Evolutionary conservation across 495 filamentous ascomycete genomes (phyloP).

Genomic region (Amniculicola lignicola): DNA sequence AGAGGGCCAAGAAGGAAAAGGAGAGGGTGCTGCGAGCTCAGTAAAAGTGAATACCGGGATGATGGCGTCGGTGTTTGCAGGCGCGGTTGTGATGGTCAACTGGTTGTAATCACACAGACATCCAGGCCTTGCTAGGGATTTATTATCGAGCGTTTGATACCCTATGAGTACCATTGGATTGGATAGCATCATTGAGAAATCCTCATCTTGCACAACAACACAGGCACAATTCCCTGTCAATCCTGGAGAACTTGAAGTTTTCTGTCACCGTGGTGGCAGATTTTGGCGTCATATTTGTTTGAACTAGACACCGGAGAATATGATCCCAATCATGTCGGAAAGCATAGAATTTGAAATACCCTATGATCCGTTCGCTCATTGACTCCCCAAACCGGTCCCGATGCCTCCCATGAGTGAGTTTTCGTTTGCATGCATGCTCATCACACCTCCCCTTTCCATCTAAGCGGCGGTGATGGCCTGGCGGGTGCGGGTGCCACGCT

Average conservation of each 20-base stretch:
- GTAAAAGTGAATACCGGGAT: background rate
- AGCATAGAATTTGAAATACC: slow-evolving; percentile 17
- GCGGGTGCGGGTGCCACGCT: slow-evolving; percentile 78
- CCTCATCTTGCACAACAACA: too few species aligned
- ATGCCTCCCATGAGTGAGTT: slow-evolving; percentile 1
- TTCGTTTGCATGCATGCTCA: too few species aligned
- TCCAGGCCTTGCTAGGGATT: too few species aligned
- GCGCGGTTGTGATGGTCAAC: background rate
- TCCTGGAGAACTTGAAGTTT: background rate
- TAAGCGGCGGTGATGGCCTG: slow-evolving; percentile 79
- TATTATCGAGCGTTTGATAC: too few species aligned
- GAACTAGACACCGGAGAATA: slow-evolving; percentile 26
- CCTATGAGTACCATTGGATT: too few species aligned
- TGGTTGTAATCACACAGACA: background rate
- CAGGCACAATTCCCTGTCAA: too few species aligned
- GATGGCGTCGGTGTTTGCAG: slow-evolving; percentile 1
- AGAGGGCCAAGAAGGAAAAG: slow-evolving; percentile 15
- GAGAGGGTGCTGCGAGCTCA: background rate
- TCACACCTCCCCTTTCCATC: slow-evolving; percentile 20
- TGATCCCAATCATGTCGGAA: slow-evolving; percentile 22
- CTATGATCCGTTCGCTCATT: slow-evolving; percentile 33
- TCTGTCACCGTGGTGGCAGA: slow-evolving; percentile 4
- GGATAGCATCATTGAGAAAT: too few species aligned
- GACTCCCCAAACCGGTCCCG: slow-evolving; percentile 27
- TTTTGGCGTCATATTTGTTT: slow-evolving; percentile 25